These are phyloP conservation scores for Ophiostoma tasmaniense DNA, from an alignment of 2,329 filamentous ascomycete genomes.

Conservation along the genomic window DNA sequence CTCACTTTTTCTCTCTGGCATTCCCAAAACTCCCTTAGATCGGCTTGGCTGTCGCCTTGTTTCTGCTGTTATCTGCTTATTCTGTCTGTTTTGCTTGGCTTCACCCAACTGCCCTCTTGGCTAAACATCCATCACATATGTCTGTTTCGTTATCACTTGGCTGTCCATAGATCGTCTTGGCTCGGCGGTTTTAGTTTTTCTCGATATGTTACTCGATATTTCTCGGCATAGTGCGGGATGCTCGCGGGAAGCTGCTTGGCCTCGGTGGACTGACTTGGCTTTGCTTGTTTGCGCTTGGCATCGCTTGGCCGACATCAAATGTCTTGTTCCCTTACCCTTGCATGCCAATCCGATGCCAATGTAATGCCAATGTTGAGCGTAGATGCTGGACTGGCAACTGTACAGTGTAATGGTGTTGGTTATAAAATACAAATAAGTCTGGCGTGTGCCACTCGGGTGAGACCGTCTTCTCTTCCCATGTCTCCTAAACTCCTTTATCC, in stretches of 20 bases:
- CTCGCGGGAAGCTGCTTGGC: background rate
- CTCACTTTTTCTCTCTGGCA: background rate
- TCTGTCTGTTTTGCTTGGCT: background rate
- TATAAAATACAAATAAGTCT: background rate
- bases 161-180: background rate
- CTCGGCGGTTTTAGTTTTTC: background rate
- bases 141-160: slow-evolving; percentile 3
- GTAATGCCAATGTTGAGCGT: background rate
- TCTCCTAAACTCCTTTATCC: background rate
- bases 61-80: slow-evolving; percentile 1
- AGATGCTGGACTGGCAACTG: background rate
- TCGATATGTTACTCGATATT: background rate
- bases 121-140: background rate
- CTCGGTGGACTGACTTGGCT: slow-evolving; percentile 8
- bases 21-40: background rate
- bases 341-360: background rate
- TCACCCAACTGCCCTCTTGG: background rate
- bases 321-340: background rate
- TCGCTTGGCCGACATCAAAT: background rate
- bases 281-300: slow-evolving; percentile 8
- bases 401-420: background rate
- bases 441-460: background rate
- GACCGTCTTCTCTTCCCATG: background rate
- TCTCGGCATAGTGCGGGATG: background rate
- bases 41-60: slow-evolving; percentile 9